These are phyloP conservation scores for Thermothielavioides terrestris DNA, from an alignment of 495 filamentous ascomycete genomes.

Conservation along the genomic window DNA sequence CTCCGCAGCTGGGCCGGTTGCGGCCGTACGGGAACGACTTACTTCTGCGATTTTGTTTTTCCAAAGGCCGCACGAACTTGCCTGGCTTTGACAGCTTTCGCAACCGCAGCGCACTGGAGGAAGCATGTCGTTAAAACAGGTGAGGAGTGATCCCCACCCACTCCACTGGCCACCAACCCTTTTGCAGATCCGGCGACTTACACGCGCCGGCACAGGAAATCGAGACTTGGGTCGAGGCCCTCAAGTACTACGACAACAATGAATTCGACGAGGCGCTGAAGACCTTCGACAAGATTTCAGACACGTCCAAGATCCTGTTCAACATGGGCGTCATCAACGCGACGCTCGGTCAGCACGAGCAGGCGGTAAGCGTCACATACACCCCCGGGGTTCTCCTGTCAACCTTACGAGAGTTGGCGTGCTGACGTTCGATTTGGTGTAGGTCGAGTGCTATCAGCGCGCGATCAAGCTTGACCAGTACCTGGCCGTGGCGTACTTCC, in stretches of 20 bases:
- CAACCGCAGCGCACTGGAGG: conserved; percentile 12
- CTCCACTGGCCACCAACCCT: neutral
- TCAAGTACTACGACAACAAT: conserved; percentile 89
- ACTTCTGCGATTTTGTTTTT: neutral
- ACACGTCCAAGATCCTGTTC: conserved; percentile 98
- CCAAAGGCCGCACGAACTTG: conserved; percentile 6
- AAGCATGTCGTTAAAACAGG: conserved; percentile 71
- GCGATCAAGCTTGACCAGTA: conserved; percentile 86
- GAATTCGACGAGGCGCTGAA: conserved; percentile 83
- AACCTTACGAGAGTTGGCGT: neutral
- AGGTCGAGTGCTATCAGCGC: conserved; percentile 93
- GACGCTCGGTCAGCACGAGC: conserved; percentile 91
- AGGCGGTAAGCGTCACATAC: conserved; percentile 61
- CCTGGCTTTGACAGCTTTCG: conserved; percentile 14
- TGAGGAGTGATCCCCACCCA: conserved; percentile 27
- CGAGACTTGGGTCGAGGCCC: conserved; percentile 92
- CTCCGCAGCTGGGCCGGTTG: conserved; percentile 1
- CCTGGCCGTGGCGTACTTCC: conserved; percentile 95
- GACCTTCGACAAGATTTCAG: conserved; percentile 76
- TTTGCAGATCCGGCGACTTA: conserved; percentile 2
- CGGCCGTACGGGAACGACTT: neutral
- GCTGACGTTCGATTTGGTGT: conserved; percentile 2
- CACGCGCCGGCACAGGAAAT: conserved; percentile 64
- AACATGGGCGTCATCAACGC: conserved; percentile 98
- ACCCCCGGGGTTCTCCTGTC: neutral